phyloP scores from a whole-genome alignment of 2,329 filamentous ascomycete species.

The Zasmidium cellare region DNA sequence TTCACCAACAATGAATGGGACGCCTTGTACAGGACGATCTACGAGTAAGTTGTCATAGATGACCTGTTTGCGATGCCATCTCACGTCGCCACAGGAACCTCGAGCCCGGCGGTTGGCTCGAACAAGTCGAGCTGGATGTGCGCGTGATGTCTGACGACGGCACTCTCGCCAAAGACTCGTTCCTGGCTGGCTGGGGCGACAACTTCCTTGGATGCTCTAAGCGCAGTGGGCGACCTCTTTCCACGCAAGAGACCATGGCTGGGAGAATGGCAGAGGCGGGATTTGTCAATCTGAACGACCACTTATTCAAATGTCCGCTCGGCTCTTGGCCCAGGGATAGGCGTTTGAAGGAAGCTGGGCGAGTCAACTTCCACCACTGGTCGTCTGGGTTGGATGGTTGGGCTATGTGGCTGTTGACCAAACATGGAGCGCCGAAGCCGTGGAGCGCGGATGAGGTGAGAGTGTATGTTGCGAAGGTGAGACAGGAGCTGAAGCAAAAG shows the following conservation, averaged over 20 bases:
- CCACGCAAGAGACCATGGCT: conserved; percentile 13
- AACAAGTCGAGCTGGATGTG: conserved; percentile 39
- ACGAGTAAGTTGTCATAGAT: conserved; percentile 5
- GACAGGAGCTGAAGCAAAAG: conserved; percentile 29
- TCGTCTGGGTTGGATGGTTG: conserved; percentile 41
- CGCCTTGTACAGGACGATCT: conserved; percentile 12
- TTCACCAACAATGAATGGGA: conserved; percentile 19
- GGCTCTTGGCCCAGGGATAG: conserved; percentile 41
- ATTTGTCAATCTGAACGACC: conserved; percentile 36
- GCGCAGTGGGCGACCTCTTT: conserved; percentile 11
- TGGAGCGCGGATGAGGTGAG: conserved; percentile 46
- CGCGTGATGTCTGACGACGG: conserved; percentile 22
- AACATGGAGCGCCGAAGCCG: conserved; percentile 29
- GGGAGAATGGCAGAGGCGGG: conserved; percentile 10
- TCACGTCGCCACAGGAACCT: conserved; percentile 23
- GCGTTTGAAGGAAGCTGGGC: conserved; percentile 39
- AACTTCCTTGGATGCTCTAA: conserved; percentile 17
- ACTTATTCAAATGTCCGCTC: conserved; percentile 42
- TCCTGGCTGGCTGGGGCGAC: conserved; percentile 31
- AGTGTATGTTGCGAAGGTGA: conserved; percentile 43
- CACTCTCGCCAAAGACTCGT: conserved; percentile 31
- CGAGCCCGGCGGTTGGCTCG: conserved; percentile 44
- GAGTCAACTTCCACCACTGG: conserved; percentile 39
- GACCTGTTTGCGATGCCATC: too few relatives aligned
- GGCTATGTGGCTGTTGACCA: conserved; percentile 40